phyloP scores from a whole-genome alignment of 768 basidiomycete species.

The Pulveroboletus sp. region DNA sequence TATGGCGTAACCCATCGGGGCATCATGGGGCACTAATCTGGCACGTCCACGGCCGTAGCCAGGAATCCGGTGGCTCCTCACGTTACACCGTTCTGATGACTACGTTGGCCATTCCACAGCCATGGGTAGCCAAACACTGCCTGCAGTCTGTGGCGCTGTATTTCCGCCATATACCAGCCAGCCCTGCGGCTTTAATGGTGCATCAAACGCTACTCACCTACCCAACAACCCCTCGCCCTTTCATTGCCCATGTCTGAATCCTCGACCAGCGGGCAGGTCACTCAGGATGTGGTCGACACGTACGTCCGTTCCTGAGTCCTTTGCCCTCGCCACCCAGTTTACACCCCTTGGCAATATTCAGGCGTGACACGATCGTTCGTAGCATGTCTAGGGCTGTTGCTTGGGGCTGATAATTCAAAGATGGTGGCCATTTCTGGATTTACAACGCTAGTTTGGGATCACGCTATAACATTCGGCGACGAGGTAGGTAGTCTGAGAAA shows the following conservation, averaged over 20 bases:
- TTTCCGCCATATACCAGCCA: neutral
- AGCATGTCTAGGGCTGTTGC: neutral
- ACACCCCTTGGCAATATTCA: neutral
- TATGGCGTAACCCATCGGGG: too few species aligned
- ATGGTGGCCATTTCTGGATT: conserved; percentile 50
- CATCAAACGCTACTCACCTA: neutral
- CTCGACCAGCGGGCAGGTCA: neutral
- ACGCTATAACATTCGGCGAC: conserved; percentile 35
- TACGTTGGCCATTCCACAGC: neutral
- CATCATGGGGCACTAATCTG: too few species aligned
- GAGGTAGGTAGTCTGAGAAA: conserved; percentile 25
- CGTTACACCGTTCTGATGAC: neutral
- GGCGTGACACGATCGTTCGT: conserved; percentile 10
- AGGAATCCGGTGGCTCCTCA: neutral
- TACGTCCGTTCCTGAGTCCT: neutral
- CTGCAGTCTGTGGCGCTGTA: neutral
- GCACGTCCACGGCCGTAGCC: neutral
- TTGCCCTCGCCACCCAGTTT: neutral
- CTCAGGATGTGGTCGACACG: neutral
- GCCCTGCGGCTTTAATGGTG: neutral
- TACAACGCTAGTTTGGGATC: conserved; percentile 47
- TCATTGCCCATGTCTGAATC: conserved; percentile 3
- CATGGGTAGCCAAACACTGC: neutral
- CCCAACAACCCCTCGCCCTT: neutral
- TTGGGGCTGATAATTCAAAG: conserved; percentile 27